Percentiles rank a stretch among this genome's conserved stretches.
Evolutionary conservation across 768 basidiomycete genomes (phyloP).

Genomic region (Boletus rubropictus): DNA sequence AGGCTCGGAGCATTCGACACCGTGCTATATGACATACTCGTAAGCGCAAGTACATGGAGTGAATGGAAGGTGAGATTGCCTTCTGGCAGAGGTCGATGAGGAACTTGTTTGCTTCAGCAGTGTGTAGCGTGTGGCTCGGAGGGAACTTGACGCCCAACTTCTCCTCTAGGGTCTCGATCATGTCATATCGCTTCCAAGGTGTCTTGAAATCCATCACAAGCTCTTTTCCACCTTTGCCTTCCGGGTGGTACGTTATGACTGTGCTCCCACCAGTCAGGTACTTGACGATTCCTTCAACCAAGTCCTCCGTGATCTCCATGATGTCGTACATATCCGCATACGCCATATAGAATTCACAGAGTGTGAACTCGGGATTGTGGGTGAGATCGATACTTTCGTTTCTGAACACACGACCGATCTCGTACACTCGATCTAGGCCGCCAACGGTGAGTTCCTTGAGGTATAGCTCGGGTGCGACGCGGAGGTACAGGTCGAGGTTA

Average conservation of each 20-base stretch:
- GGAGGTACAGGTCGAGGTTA: constrained; percentile 91
- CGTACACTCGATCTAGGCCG: constrained; percentile 95
- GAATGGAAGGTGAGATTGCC: constrained; percentile 36
- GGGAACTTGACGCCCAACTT: constrained; percentile 92
- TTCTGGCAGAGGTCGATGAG: constrained; percentile 78
- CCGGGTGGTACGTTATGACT: constrained; percentile 81
- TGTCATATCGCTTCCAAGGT: constrained; percentile 98
- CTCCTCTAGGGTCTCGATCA: constrained; percentile 95
- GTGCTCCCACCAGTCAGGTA: constrained; percentile 76
- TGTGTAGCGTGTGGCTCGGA: constrained; percentile 83
- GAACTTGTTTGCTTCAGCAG: constrained; percentile 83
- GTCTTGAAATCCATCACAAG: constrained; percentile 81
- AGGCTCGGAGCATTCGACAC: constrained; percentile 94
- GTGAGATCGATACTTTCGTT: constrained; percentile 99
- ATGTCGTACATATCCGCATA: constrained; percentile 99
- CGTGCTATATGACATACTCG: constrained; percentile 51
- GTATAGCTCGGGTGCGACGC: constrained; percentile 96
- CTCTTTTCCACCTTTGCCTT: constrained; percentile 79
- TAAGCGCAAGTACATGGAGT: background rate
- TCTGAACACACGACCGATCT: constrained; percentile 96
- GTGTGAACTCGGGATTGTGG: constrained; percentile 98
- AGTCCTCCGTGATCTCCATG: constrained; percentile 92
- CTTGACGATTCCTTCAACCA: constrained; percentile 90
- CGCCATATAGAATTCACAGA: constrained; percentile 99
- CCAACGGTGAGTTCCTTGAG: constrained; percentile 97